These are phyloP conservation scores for Pseudocercospora musae DNA, from an alignment of 2,329 filamentous ascomycete species.

Conservation along the genomic window DNA sequence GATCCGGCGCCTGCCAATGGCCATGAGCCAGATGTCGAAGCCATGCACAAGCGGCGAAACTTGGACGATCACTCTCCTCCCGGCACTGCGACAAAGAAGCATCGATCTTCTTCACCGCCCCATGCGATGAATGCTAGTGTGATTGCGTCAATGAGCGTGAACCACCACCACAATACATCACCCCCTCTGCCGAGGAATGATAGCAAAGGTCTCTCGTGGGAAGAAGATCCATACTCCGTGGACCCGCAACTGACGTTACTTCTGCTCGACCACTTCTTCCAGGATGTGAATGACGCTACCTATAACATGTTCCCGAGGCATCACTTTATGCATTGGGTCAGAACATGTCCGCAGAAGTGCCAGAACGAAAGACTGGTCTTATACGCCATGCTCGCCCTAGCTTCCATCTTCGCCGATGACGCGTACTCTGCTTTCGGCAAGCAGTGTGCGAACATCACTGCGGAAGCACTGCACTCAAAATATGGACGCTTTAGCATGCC, in stretches of 20 bases:
- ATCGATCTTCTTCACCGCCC: slow-evolving; percentile 30
- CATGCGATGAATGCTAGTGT: slow-evolving; percentile 10
- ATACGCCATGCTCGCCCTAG: slow-evolving; percentile 58
- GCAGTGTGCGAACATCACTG: slow-evolving; percentile 54
- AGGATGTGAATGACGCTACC: slow-evolving; percentile 53
- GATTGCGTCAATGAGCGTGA: neutral
- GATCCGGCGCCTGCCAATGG: slow-evolving; percentile 16
- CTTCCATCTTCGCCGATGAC: slow-evolving; percentile 54
- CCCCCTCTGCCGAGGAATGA: slow-evolving; percentile 23
- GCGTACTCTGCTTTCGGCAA: slow-evolving; percentile 41
- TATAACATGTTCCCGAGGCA: slow-evolving; percentile 56
- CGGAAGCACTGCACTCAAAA: slow-evolving; percentile 54
- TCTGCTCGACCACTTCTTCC: slow-evolving; percentile 56
- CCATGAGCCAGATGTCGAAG: slow-evolving; percentile 24
- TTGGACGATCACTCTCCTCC: slow-evolving; percentile 27
- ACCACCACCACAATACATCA: slow-evolving; percentile 24
- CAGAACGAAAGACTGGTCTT: slow-evolving; percentile 56
- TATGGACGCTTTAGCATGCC: slow-evolving; percentile 58
- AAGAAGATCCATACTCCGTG: slow-evolving; percentile 53
- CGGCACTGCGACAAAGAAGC: slow-evolving; percentile 28
- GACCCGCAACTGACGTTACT: slow-evolving; percentile 51
- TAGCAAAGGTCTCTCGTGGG: slow-evolving; percentile 40
- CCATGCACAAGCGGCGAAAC: slow-evolving; percentile 27
- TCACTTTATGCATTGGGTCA: slow-evolving; percentile 56
- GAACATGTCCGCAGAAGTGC: slow-evolving; percentile 38